Conservation (phyloP, 495 filamentous ascomycete species). For the Staphylotrichum tortipilum region DNA sequence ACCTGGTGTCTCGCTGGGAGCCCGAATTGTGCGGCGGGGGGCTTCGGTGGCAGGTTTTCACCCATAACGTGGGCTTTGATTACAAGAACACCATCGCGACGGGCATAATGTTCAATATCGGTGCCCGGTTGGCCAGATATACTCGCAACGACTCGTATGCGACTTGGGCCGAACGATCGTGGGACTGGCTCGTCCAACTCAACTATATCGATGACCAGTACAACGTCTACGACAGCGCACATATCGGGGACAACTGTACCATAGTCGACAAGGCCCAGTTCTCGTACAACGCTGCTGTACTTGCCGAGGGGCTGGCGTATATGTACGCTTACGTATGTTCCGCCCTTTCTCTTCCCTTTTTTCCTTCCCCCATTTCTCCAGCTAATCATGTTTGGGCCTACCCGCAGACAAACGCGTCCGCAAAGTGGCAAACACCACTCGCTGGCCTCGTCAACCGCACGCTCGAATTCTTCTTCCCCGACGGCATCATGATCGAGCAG, state of each 20-base stretch:
- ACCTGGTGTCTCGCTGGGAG: constrained; percentile 50
- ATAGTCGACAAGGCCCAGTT: constrained; percentile 49
- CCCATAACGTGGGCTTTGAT: constrained; percentile 61
- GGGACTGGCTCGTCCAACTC: constrained; percentile 52
- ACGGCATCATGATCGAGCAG: constrained; percentile 45
- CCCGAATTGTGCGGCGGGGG: constrained; percentile 54
- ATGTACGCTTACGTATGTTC: constrained; percentile 59
- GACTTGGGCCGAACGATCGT: constrained; percentile 61
- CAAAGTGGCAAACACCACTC: constrained; percentile 50
- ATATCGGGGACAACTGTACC: constrained; percentile 45
- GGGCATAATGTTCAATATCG: constrained; percentile 73
- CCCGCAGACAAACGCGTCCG: constrained; percentile 27
- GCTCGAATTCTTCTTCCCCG: constrained; percentile 47
- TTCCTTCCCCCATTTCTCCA: constrained; percentile 21
- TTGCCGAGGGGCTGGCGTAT: constrained; percentile 54
- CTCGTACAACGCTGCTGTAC: constrained; percentile 58
- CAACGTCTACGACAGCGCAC: constrained; percentile 57
- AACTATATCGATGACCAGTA: constrained; percentile 47
- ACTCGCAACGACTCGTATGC: constrained; percentile 70
- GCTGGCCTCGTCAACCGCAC: constrained; percentile 47
- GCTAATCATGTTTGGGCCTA: neutral
- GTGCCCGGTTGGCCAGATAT: constrained; percentile 61
- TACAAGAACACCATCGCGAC: constrained; percentile 73
- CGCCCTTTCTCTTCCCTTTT: neutral
- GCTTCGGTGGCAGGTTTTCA: constrained; percentile 68